Evolutionary conservation across 1,284 basidiomycete genomes (phyloP).

Genomic region (Fomitopsis pinicola): DNA sequence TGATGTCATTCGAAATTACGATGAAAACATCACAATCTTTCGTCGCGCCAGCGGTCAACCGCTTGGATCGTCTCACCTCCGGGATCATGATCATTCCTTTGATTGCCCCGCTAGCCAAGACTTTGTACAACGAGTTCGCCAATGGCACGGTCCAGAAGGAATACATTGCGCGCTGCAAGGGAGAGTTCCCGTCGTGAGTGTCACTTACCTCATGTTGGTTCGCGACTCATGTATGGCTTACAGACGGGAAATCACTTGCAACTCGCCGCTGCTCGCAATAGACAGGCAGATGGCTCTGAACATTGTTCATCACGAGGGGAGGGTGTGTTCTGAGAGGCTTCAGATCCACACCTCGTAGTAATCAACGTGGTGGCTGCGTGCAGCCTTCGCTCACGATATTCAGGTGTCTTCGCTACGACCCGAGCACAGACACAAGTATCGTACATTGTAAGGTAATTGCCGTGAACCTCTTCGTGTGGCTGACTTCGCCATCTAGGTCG

Average conservation of each 20-base stretch:
- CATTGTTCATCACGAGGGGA: conserved; percentile 91
- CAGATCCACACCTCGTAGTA: background rate
- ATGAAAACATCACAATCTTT: background rate
- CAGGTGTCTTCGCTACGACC: conserved; percentile 81
- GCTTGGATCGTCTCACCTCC: conserved; percentile 92
- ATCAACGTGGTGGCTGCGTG: background rate
- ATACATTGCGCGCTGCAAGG: conserved; percentile 84
- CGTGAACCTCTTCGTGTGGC: background rate
- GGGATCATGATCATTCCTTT: conserved; percentile 95
- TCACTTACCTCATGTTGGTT: background rate
- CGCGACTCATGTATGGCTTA: background rate
- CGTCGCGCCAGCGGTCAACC: conserved; percentile 74
- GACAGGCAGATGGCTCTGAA: conserved; percentile 96
- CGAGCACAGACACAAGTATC: conserved; percentile 80
- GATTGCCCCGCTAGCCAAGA: conserved; percentile 65
- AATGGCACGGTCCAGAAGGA: conserved; percentile 83
- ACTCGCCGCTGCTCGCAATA: conserved; percentile 86
- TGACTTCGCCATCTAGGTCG: conserved; percentile 44
- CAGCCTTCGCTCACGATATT: conserved; percentile 93
- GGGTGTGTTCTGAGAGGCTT: conserved; percentile 44
- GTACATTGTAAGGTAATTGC: conserved; percentile 63
- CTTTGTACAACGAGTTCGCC: conserved; percentile 79
- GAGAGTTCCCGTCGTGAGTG: conserved; percentile 78
- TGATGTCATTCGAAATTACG: background rate
- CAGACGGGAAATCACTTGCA: conserved; percentile 78